Conservation (phyloP, 2,329 filamentous ascomycete genomes). For the Lithohypha guttulata region DNA sequence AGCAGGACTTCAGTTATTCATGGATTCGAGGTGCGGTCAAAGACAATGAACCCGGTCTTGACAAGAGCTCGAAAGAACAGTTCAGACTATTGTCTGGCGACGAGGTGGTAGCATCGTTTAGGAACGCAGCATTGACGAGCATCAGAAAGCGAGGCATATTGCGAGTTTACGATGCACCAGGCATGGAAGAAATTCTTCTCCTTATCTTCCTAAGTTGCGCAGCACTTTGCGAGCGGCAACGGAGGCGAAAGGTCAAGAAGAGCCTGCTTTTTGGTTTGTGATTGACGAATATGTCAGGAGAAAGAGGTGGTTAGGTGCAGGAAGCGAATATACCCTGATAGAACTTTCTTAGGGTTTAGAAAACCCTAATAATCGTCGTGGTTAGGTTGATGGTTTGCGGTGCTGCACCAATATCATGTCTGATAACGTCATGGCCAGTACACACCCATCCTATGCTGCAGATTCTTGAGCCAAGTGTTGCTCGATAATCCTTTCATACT, state of each 20-base stretch:
- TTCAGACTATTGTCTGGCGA: constrained; percentile 4
- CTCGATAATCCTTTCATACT: constrained; percentile 55
- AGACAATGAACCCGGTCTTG: not conserved
- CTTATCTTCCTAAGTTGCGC: constrained; percentile 5
- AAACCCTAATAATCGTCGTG: too few species aligned
- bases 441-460: too few species aligned
- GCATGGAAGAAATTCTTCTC: not conserved
- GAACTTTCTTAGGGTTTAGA: too few species aligned
- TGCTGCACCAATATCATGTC: too few species aligned
- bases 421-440: too few species aligned
- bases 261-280: not conserved
- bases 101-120: not conserved
- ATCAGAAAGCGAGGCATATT: constrained; percentile 3
- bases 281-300: too few species aligned
- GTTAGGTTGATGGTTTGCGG: too few species aligned
- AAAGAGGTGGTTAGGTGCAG: too few species aligned
- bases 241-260: constrained; percentile 3
- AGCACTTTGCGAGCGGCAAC: constrained; percentile 3
- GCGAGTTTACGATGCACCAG: constrained; percentile 1
- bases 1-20: not conserved
- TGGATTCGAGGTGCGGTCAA: constrained; percentile 1
- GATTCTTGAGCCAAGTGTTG: constrained; percentile 24
- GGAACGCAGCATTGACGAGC: not conserved
- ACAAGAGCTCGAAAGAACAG: constrained; percentile 1
- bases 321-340: too few species aligned